Evolutionary conservation across 768 basidiomycete genomes (phyloP).

Genomic region (Strobilomyces dryophilus): DNA sequence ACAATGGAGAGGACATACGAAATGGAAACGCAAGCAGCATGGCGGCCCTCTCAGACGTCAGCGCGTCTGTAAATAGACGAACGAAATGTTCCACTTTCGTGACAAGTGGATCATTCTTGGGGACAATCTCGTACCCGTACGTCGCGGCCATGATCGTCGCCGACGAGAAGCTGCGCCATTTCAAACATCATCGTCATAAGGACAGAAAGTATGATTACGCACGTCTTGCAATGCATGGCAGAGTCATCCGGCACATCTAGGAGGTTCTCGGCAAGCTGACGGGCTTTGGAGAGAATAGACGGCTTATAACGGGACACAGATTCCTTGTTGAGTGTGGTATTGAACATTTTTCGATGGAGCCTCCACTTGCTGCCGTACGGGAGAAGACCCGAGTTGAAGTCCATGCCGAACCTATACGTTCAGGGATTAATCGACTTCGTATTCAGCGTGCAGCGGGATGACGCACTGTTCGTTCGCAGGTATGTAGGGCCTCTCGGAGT

Average conservation of each 20-base stretch:
- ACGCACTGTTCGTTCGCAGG: slow-evolving; percentile 20
- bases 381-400: slow-evolving; percentile 28
- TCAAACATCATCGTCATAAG: background rate
- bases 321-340: slow-evolving; percentile 17
- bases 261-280: slow-evolving; percentile 22
- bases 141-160: slow-evolving; percentile 21
- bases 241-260: slow-evolving; percentile 16
- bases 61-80: slow-evolving; percentile 4
- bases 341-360: slow-evolving; percentile 28
- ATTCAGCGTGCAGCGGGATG: background rate
- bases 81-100: slow-evolving; percentile 11
- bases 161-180: slow-evolving; percentile 15
- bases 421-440: background rate
- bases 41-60: slow-evolving; percentile 22
- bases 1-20: slow-evolving; percentile 11
- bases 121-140: slow-evolving; percentile 25
- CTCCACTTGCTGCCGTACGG: slow-evolving; percentile 30
- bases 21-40: slow-evolving; percentile 23
- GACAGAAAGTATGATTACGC: slow-evolving; percentile 9
- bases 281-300: slow-evolving; percentile 15
- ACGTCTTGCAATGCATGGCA: slow-evolving; percentile 18
- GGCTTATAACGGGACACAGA: slow-evolving; percentile 9
- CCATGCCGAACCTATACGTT: slow-evolving; percentile 24
- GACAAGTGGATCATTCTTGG: slow-evolving; percentile 27
- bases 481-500: slow-evolving; percentile 26